These are phyloP conservation scores for Epichloe gansuensis DNA, from an alignment of 2,329 filamentous ascomycete species.

Conservation along the genomic window DNA sequence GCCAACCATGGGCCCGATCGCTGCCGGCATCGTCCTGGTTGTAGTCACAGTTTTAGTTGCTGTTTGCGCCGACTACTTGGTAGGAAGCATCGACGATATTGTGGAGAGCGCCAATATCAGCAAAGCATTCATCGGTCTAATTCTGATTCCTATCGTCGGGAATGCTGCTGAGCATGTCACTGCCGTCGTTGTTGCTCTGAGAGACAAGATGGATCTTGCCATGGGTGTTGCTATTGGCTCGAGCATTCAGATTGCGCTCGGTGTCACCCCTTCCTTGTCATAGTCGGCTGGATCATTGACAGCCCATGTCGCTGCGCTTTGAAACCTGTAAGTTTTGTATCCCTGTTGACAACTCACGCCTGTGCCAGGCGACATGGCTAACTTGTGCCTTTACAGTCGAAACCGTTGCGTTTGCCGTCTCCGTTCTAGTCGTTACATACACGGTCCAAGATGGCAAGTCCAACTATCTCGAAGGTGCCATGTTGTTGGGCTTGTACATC, in stretches of 20 bases:
- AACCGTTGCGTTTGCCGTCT: constrained; percentile 66
- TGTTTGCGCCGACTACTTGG: constrained; percentile 64
- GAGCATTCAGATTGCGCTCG: constrained; percentile 70
- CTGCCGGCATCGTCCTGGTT: constrained; percentile 55
- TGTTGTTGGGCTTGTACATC: constrained; percentile 43
- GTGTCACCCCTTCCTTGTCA: constrained; percentile 69
- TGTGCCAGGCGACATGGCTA: not conserved
- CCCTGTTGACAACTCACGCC: not conserved
- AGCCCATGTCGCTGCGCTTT: constrained; percentile 68
- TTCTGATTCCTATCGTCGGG: constrained; percentile 67
- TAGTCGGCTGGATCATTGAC: constrained; percentile 66
- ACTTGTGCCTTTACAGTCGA: constrained; percentile 36
- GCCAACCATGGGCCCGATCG: constrained; percentile 47
- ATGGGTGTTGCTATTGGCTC: constrained; percentile 75
- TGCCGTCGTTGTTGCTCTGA: constrained; percentile 64
- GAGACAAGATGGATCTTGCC: constrained; percentile 63
- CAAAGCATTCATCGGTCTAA: constrained; percentile 71
- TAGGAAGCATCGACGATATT: constrained; percentile 62
- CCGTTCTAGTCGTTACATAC: constrained; percentile 63
- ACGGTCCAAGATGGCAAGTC: constrained; percentile 72
- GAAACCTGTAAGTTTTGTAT: constrained; percentile 41
- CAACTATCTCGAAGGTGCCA: constrained; percentile 73
- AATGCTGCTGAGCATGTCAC: constrained; percentile 76
- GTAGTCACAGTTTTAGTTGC: constrained; percentile 58
- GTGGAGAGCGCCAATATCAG: constrained; percentile 60